A percentile compares a stretch with the other conserved stretches of the same genome.
Conservation (phyloP, 1,284 basidiomycete genomes). For the Pyrrhoderma lamaoense region DNA sequence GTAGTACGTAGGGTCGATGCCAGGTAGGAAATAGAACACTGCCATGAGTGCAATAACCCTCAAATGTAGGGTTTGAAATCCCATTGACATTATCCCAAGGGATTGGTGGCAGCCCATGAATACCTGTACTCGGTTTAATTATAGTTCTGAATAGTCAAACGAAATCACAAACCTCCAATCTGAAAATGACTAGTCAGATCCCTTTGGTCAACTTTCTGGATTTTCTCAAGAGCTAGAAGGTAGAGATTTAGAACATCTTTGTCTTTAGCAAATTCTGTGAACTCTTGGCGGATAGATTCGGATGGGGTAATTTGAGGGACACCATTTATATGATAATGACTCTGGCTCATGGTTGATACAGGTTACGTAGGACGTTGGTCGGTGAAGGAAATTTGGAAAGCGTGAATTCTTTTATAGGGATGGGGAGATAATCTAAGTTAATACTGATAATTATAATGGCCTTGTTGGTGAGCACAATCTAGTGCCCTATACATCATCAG, state of each 20-base stretch:
- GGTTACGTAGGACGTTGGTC: too few species aligned
- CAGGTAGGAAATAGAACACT: slow-evolving; percentile 45
- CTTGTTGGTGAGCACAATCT: too few species aligned
- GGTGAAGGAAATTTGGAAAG: too few species aligned
- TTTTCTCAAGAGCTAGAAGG: slow-evolving; percentile 36
- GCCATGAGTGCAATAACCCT: slow-evolving; percentile 45
- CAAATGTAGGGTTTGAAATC: slow-evolving; percentile 24
- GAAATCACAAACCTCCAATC: slow-evolving; percentile 23
- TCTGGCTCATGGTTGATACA: too few species aligned
- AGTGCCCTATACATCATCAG: too few species aligned
- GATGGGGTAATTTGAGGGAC: slow-evolving; percentile 3
- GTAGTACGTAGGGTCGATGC: slow-evolving; percentile 45
- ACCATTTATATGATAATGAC: slow-evolving; percentile 21
- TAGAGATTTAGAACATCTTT: slow-evolving; percentile 40
- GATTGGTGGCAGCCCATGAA: slow-evolving; percentile 40
- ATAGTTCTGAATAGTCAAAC: background rate
- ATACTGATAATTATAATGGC: too few species aligned
- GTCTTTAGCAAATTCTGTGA: slow-evolving; percentile 38
- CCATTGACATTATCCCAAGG: slow-evolving; percentile 35
- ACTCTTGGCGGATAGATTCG: slow-evolving; percentile 34
- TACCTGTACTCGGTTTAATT: slow-evolving; percentile 25
- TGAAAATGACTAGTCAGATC: slow-evolving; percentile 36
- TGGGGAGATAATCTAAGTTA: too few species aligned
- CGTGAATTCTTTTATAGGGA: too few species aligned
- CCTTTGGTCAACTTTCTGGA: slow-evolving; percentile 29